Evolutionary conservation across 768 basidiomycete genomes (phyloP), one percentile per base, ranked within the genome.

Genomic region (Trametes sanguinea): DNA sequence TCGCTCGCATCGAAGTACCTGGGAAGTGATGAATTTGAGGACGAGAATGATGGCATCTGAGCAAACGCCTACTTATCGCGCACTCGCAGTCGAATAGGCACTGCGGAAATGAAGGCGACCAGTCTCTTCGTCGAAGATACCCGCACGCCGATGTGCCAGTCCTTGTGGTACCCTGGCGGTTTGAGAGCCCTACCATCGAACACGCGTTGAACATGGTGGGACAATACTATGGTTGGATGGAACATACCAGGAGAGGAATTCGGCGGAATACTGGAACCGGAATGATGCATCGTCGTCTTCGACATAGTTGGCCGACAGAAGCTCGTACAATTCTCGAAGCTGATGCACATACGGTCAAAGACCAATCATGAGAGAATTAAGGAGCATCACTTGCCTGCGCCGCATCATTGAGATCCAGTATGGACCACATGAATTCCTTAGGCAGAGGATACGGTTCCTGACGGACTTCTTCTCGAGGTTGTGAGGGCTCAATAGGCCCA

Each of bases 221-320:
- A 14, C n/a, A 13, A 43, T 16, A 29, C 11, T 27, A 11, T 16
- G 2, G 17, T 8, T 13, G 16, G 53, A n/a, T 10, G 14, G n/a
- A 10, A 62, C 77, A 29, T 66, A 92, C 97, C 97, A 99, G 72
- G 87, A 79, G 33, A 99, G 78, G 74, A 99, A 99, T 73, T 98
- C 94, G 4, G 94, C 86, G 45, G 89, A 92, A 69, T 99, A 99
- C 72, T 92, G 87, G 81, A 99, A 98, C 39, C 97, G 86, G 81
- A 98, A 97, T n/a, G 90, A 83, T 5, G 95, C 95, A 52, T 94
- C 90, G 67, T 92, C 89, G 71, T 99, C 97, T 73, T 99, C 97
- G 47, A 99, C 95, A 68, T 98, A 99, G 75, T 98, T 91, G 11
- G 88, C 80, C 4, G 94, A 97, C 43, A 99, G 78, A 2, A 99